These are phyloP conservation scores for Fusarium sp. DNA, from an alignment of 2,329 filamentous ascomycete species.

Conservation along the genomic window DNA sequence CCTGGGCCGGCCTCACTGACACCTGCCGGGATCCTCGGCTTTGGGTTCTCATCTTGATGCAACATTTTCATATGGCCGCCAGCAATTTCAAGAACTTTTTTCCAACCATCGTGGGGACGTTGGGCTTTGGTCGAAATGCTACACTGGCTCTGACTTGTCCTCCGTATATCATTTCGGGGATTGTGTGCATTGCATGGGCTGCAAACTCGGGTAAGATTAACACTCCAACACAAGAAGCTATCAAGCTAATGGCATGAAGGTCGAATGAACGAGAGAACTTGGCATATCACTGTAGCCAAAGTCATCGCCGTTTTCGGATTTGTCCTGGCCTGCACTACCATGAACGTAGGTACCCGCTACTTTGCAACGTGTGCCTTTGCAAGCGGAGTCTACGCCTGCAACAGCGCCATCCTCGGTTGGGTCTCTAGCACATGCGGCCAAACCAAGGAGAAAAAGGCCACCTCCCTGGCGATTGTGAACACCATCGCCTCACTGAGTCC, in stretches of 20 bases:
- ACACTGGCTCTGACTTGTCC: neutral
- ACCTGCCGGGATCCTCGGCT: slow-evolving; percentile 45
- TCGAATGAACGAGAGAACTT: slow-evolving; percentile 57
- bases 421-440: slow-evolving; percentile 52
- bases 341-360: slow-evolving; percentile 44
- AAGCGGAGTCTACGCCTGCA: slow-evolving; percentile 48
- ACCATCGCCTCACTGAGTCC: neutral
- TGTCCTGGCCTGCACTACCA: slow-evolving; percentile 46
- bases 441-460: slow-evolving; percentile 56
- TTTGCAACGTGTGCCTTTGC: slow-evolving; percentile 48
- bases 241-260: slow-evolving; percentile 11
- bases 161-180: neutral
- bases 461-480: slow-evolving; percentile 48
- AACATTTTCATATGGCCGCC: neutral
- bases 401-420: slow-evolving; percentile 54
- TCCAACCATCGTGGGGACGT: neutral
- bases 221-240: accelerated
- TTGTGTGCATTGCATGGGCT: slow-evolving; percentile 18
- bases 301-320: slow-evolving; percentile 48
- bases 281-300: slow-evolving; percentile 55
- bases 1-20: slow-evolving; percentile 58
- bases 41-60: slow-evolving; percentile 37
- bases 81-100: slow-evolving; percentile 50
- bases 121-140: neutral
- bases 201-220: slow-evolving; percentile 18